These are phyloP conservation scores for Apodospora peruviana DNA, from an alignment of 495 filamentous ascomycete species.

Conservation along the genomic window DNA sequence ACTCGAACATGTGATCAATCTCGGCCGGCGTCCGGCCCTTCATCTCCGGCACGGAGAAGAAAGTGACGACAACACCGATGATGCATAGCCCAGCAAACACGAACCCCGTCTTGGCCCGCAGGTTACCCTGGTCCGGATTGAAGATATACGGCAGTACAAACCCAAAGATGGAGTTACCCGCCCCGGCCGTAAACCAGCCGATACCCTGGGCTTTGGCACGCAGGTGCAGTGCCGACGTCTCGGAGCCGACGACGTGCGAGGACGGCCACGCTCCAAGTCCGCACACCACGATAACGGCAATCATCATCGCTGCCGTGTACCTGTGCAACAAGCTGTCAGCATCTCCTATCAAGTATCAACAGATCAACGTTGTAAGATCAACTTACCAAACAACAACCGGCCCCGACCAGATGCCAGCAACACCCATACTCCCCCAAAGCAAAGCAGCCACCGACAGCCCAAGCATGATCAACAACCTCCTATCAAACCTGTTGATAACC, in stretches of 20 bases:
- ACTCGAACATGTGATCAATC: not conserved
- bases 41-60: slow-evolving; percentile 5
- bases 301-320: slow-evolving; percentile 6
- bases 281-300: slow-evolving; percentile 11
- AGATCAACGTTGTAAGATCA: not conserved
- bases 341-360: not conserved
- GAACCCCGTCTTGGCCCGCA: slow-evolving; percentile 23
- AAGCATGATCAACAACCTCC: slow-evolving; percentile 15
- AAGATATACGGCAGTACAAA: slow-evolving; percentile 27
- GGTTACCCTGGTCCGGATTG: slow-evolving; percentile 25
- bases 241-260: slow-evolving; percentile 16
- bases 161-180: slow-evolving; percentile 9
- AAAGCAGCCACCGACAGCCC: slow-evolving; percentile 10
- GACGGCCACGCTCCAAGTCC: slow-evolving; percentile 17
- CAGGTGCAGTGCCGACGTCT: slow-evolving; percentile 21
- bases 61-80: slow-evolving; percentile 1
- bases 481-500: slow-evolving; percentile 13
- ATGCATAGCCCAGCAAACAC: slow-evolving; percentile 14
- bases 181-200: slow-evolving; percentile 15
- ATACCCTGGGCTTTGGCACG: slow-evolving; percentile 22
- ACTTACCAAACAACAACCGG: not conserved
- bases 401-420: slow-evolving; percentile 16
- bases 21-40: slow-evolving; percentile 4
- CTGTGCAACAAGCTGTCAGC: not conserved
- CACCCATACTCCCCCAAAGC: slow-evolving; percentile 16